These are phyloP conservation scores for Hanseniaspora occidentalis DNA, from an alignment of 805 yeast genomes.

Conservation along the genomic window DNA sequence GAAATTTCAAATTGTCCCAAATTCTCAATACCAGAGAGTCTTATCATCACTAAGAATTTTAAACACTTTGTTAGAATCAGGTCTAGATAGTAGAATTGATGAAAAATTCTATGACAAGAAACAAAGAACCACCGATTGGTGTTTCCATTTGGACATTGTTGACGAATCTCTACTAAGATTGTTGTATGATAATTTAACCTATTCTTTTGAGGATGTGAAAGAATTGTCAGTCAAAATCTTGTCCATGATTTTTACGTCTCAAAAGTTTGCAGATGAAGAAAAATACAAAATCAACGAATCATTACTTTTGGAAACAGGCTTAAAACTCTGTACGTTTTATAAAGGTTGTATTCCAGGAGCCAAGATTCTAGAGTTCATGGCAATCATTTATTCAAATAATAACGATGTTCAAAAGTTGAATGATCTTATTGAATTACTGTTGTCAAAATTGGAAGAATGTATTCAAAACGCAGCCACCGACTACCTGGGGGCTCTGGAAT, in stretches of 20 bases:
- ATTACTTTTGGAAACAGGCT: conserved; percentile 16
- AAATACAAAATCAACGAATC: conserved; percentile 4
- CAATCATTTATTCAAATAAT: conserved; percentile 23
- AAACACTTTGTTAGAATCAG: conserved; percentile 35
- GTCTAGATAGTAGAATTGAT: conserved; percentile 38
- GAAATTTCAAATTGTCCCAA: conserved; percentile 35
- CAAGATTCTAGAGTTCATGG: conserved; percentile 42
- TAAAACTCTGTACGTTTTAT: conserved; percentile 30
- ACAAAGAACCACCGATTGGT: conserved; percentile 33
- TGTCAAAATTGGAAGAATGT: conserved; percentile 24
- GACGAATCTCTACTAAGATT: conserved; percentile 29
- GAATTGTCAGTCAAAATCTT: conserved; percentile 34
- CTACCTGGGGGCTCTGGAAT: conserved; percentile 32
- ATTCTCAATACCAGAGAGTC: conserved; percentile 42
- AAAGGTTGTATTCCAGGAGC: conserved; percentile 77
- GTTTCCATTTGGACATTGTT: conserved; percentile 35
- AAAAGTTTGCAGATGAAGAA: conserved; percentile 1
- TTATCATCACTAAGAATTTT: conserved; percentile 39
- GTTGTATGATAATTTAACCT: conserved; percentile 49
- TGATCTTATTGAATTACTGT: conserved; percentile 22
- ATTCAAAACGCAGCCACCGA: conserved; percentile 25
- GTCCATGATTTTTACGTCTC: conserved; percentile 21
- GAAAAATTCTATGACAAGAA: conserved; percentile 27
- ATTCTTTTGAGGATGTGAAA: conserved; percentile 72
- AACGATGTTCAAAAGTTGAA: neutral